Percentiles rank a stretch among this genome's conserved stretches.
Conservation (phyloP, 1,284 basidiomycete genomes). For the Ceratobasidium sp. region DNA sequence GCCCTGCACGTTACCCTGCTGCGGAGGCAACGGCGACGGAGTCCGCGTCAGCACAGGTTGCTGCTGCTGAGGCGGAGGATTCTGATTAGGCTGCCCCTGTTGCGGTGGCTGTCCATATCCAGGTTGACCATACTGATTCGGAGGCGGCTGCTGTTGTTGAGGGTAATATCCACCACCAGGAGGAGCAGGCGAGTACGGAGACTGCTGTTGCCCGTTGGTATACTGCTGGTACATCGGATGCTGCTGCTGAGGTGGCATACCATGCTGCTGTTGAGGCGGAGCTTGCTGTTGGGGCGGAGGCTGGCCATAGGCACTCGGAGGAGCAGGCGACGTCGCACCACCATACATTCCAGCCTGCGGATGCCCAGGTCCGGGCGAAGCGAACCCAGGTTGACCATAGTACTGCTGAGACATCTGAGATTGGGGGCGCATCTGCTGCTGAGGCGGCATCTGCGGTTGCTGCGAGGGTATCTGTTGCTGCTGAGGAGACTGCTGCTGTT, state of each 20-base stretch:
- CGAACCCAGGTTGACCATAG: conserved; percentile 40
- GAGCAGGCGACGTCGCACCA: conserved; percentile 45
- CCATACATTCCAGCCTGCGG: conserved; percentile 45
- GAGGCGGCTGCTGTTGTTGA: conserved; percentile 40
- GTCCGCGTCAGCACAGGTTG: conserved; percentile 36
- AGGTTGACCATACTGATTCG: conserved; percentile 49
- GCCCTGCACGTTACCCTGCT: conserved; percentile 44
- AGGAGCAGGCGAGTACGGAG: conserved; percentile 51
- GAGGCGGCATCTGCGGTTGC: conserved; percentile 53
- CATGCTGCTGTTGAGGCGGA: conserved; percentile 51
- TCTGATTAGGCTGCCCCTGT: conserved; percentile 48
- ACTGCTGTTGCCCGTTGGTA: conserved; percentile 48
- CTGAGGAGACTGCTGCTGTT: conserved; percentile 53
- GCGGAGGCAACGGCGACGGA: conserved; percentile 45
- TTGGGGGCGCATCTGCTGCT: conserved; percentile 47
- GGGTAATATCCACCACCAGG: conserved; percentile 51
- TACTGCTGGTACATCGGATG: conserved; percentile 49
- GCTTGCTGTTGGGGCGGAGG: conserved; percentile 55
- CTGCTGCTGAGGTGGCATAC: conserved; percentile 27
- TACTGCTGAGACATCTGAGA: conserved; percentile 14
- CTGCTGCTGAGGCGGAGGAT: conserved; percentile 44
- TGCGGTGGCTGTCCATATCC: conserved; percentile 43
- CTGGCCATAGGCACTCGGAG: conserved; percentile 50
- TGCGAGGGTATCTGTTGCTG: conserved; percentile 54
- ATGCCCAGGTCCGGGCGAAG: conserved; percentile 50